phyloP scores from a whole-genome alignment of 768 basidiomycete species.

The Infundibulicybe gibba region DNA sequence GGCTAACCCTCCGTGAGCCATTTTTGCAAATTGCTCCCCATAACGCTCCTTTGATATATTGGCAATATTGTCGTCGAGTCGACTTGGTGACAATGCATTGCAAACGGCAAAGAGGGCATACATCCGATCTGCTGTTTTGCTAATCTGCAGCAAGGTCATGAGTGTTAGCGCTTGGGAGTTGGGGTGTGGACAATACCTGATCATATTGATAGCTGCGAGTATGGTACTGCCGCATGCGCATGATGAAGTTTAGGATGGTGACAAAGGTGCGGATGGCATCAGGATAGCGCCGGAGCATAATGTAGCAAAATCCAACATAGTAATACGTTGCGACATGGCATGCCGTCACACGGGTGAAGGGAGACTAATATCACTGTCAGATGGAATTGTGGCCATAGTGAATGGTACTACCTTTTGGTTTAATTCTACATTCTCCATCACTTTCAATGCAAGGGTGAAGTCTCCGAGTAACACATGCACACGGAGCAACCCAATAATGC shows the following conservation, averaged over 20 bases:
- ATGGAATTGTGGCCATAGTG: background rate
- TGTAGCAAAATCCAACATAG: constrained; percentile 95
- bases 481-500: constrained; percentile 89
- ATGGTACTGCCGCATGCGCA: constrained; percentile 95
- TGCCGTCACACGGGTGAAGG: constrained; percentile 94
- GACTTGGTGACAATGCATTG: constrained; percentile 87
- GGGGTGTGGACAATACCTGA: constrained; percentile 48
- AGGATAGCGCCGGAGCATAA: constrained; percentile 90
- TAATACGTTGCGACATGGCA: constrained; percentile 95
- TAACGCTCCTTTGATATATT: constrained; percentile 91
- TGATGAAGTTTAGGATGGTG: constrained; percentile 90
- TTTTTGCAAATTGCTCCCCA: constrained; percentile 85
- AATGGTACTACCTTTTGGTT: constrained; percentile 67
- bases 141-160: constrained; percentile 56
- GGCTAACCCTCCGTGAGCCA: constrained; percentile 70
- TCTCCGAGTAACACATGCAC: constrained; percentile 97
- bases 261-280: constrained; percentile 95
- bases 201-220: constrained; percentile 96
- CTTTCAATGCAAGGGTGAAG: constrained; percentile 90
- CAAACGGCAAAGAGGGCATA: constrained; percentile 94
- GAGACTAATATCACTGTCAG: constrained; percentile 44
- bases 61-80: constrained; percentile 92
- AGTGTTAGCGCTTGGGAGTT: background rate
- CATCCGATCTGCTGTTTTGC: constrained; percentile 97
- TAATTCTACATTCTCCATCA: constrained; percentile 92